Evolutionary conservation across 768 basidiomycete species (phyloP), one percentile per base, ranked within the genome.

Genomic region (Grammothele lineata): DNA sequence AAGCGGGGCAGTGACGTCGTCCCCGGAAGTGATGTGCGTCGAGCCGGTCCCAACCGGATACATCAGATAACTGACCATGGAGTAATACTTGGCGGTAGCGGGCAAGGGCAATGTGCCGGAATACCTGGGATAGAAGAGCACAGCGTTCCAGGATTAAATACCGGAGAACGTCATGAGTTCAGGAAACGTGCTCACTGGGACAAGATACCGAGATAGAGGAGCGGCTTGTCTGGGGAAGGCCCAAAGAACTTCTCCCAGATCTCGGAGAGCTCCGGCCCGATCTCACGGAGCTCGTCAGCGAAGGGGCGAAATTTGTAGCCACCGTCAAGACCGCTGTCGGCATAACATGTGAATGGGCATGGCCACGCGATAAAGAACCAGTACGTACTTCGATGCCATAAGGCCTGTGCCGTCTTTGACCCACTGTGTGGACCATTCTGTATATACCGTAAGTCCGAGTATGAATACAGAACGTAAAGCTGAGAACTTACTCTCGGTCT

Each of bases 291-390:
- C 33, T 84, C 82, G 5, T 68, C 64, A 3, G 54, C 54, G 14
- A 61, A 72, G 3, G 83, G 82, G 22, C 83, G 70, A 10, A 81
- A 55, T 54, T 80, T 83, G 50, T 78, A 69, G 4, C 77, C 81
- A 24, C 72, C 72, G 51, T 84, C 78, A 24, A 76, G 54, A 1
- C 67, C 77, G 52, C 80, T 82, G 53, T 30, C n/a, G n/a, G 18
- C 35, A 36, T 6, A 19, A n/a, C n/a, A n/a, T n/a, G 18, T 36
- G n/a, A n/a, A n/a, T n/a, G n/a, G n/a, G n/a, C n/a, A n/a, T n/a
- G n/a, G n/a, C n/a, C n/a, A n/a, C n/a, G n/a, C n/a, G n/a, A n/a
- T n/a, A n/a, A n/a, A n/a, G n/a, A n/a, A n/a, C n/a, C 15, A 36
- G 18, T 6, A 2, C n/a, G n/a, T n/a, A 57, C 56, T 57, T 57